Evolutionary conservation across 352 stramenopile genomes (phyloP).

Genomic region (Globisporangium cystogenes): DNA sequence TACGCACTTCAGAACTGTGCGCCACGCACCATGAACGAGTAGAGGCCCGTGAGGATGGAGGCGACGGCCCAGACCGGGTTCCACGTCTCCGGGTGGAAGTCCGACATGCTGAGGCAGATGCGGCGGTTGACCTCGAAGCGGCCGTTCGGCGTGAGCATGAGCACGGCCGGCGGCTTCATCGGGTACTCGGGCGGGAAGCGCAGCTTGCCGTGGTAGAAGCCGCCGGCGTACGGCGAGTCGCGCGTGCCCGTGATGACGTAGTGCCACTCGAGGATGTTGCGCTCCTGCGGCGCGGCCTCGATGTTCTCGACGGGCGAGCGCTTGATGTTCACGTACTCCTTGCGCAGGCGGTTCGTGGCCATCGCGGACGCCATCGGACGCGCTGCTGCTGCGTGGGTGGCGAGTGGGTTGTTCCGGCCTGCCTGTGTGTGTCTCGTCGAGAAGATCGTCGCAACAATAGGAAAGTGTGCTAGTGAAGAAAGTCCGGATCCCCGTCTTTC

Average conservation of each 20-base stretch:
- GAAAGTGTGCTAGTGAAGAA: too few relatives aligned
- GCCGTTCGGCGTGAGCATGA: constrained; percentile 93
- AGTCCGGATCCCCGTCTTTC: background rate
- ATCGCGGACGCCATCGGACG: constrained; percentile 58
- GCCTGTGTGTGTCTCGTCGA: too few relatives aligned
- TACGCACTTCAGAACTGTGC: too few relatives aligned
- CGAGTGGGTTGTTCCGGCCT: too few relatives aligned
- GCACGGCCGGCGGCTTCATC: constrained; percentile 91
- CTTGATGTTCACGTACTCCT: constrained; percentile 86
- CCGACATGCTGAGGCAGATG: constrained; percentile 93
- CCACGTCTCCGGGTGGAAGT: constrained; percentile 95
- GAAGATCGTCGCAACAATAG: too few relatives aligned
- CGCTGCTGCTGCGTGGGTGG: too few relatives aligned
- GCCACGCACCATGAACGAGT: constrained; percentile 91
- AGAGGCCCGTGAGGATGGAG: constrained; percentile 93
- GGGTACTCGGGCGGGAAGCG: constrained; percentile 93
- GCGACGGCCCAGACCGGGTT: constrained; percentile 95
- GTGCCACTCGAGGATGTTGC: constrained; percentile 95
- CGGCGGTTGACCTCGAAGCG: constrained; percentile 91
- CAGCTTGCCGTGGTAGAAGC: constrained; percentile 89
- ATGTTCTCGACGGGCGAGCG: constrained; percentile 89
- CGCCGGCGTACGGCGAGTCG: constrained; percentile 74
- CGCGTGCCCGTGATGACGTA: constrained; percentile 85
- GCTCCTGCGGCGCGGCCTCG: constrained; percentile 77
- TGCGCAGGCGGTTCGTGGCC: constrained; percentile 85